Evolutionary conservation across 306 rosid species (phyloP).

Genomic region (Fragaria iinumae): DNA sequence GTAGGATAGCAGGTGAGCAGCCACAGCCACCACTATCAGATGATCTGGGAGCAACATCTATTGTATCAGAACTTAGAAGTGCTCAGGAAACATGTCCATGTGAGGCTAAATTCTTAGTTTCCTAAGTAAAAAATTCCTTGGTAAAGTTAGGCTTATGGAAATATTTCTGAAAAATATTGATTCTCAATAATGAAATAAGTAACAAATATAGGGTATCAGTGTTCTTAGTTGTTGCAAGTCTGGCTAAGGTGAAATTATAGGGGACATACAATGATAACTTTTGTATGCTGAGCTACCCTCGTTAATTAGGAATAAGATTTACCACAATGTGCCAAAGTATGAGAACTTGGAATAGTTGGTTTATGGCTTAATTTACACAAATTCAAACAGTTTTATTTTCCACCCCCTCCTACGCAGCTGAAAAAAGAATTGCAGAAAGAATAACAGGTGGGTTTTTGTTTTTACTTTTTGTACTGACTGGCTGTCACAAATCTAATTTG

Average conservation of each 20-base stretch:
- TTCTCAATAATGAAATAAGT: neutral
- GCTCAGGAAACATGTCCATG: slow-evolving; percentile 32
- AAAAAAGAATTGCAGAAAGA: neutral
- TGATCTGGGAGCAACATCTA: slow-evolving; percentile 47
- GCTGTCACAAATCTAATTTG: neutral
- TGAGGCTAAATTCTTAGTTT: slow-evolving; percentile 41
- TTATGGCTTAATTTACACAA: neutral
- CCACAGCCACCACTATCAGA: slow-evolving; percentile 39
- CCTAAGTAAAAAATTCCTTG: slow-evolving; percentile 11
- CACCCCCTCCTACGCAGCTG: neutral
- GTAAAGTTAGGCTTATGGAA: neutral
- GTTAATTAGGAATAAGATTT: neutral
- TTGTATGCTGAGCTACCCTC: neutral
- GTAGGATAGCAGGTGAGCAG: slow-evolving; percentile 57
- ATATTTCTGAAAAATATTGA: neutral
- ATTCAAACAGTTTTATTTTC: neutral
- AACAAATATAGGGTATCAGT: neutral
- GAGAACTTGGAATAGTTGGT: neutral
- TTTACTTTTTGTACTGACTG: too few species aligned
- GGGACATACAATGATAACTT: neutral
- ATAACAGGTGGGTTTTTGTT: neutral
- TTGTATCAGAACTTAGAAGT: slow-evolving; percentile 42
- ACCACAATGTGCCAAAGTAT: neutral
- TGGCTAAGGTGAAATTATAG: neutral
- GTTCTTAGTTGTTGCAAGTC: neutral